These are phyloP conservation scores for Xanthoparmelia taractica DNA, from an alignment of 495 filamentous ascomycete genomes.

Conservation along the genomic window DNA sequence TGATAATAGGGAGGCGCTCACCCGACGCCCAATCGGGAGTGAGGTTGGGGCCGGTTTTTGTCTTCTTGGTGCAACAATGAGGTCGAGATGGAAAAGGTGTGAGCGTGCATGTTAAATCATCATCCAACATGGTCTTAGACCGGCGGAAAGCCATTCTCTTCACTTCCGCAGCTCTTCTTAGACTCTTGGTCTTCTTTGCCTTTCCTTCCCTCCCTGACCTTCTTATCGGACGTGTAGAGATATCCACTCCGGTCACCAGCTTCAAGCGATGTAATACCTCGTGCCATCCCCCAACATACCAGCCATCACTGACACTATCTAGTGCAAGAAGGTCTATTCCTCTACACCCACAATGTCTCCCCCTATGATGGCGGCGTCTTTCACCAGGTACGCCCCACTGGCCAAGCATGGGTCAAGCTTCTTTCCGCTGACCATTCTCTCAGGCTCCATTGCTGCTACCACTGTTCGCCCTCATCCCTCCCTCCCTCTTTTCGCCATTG, in stretches of 20 bases:
- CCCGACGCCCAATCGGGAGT: too few relatives aligned
- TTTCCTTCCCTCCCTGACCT: conserved; percentile 83
- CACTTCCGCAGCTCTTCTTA: conserved; percentile 64
- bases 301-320: background rate
- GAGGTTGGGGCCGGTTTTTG: too few relatives aligned
- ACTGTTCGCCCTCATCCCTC: conserved; percentile 79
- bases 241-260: conserved; percentile 93
- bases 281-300: background rate
- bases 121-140: conserved; percentile 50
- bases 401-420: background rate
- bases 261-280: conserved; percentile 79
- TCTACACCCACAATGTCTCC: conserved; percentile 92
- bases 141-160: conserved; percentile 70
- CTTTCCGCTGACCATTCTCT: conserved; percentile 8
- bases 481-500: conserved; percentile 56
- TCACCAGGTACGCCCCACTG: conserved; percentile 58
- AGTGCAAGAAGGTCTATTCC: conserved; percentile 95
- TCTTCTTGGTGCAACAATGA: too few relatives aligned
- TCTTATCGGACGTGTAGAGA: conserved; percentile 84
- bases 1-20: too few relatives aligned
- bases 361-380: conserved; percentile 97
- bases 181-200: conserved; percentile 68
- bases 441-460: conserved; percentile 85
- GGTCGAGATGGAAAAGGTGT: too few relatives aligned
- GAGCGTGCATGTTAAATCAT: too few relatives aligned